Base-by-base conservation (phyloP, 805 yeast species). In the Zygotorulaspora sp. region DNA sequence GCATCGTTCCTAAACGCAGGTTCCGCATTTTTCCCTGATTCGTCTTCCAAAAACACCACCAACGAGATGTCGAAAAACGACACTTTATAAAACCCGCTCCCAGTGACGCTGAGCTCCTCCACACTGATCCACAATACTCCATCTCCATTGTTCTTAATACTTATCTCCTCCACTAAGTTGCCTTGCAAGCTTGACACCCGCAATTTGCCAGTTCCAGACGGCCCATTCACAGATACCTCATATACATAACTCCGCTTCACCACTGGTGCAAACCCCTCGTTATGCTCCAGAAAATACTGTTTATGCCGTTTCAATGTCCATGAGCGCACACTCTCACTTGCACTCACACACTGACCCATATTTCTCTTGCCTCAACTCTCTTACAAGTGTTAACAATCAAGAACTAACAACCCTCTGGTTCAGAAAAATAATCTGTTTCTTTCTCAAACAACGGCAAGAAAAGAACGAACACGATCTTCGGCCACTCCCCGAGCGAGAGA, bases 281-380 rank as follows among this genome's bases (percentile, higher is more conserved):
- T 6, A 14, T 29, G 22, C 38, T 38, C 42, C 23, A 35, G 29
- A n/a, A 33, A 38, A 11, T 28, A 21, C 26, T 35, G 42, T 12
- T 31, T 33, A 15, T 5, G 27, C 9, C 22, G 30, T 24, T 18
- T 20, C 32, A 12, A 8, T 16, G 30, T 12, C 17, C 9, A 14
- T 10, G 30, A 26, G 17, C 11, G 4, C 6, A 38, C 33, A 13
- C 29, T 30, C 2, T 15, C 23, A 30, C 42, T 34, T 16, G 18
- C 31, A 18, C 42, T 38, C 24, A 38, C 42, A 7, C 30, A 30
- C 35, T 38, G 42, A 8, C 42, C 42, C 42, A 38, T 38, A 27
- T 28, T 38, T n/a, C 7, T 13, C 7, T 23, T 23, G 8, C 26
- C 26, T n/a, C n/a, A n/a, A n/a, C n/a, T n/a, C n/a, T n/a, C n/a